phyloP scores from a whole-genome alignment of 441 rosid genomes.

The Mallotus japonicus region DNA sequence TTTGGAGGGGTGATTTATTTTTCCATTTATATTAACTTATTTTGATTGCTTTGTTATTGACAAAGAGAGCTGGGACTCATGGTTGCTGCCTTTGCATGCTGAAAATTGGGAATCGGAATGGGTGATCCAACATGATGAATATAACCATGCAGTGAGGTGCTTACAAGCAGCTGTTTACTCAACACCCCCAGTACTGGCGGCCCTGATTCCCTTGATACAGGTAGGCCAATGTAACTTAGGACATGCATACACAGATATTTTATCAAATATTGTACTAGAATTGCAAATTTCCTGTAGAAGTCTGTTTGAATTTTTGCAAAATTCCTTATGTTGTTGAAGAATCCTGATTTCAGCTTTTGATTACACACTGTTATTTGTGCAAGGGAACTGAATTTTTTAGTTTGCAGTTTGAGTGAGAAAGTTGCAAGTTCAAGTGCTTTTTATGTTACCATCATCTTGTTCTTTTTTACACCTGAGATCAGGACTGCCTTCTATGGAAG shows the following conservation, averaged over 20 bases:
- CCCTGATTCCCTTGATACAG: conserved; percentile 77
- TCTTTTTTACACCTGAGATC: too few species aligned
- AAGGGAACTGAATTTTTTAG: not conserved
- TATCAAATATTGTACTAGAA: not conserved
- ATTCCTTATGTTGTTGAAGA: not conserved
- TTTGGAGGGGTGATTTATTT: not conserved
- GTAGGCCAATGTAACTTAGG: conserved; percentile 27
- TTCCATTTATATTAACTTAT: not conserved
- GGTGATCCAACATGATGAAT: conserved; percentile 40
- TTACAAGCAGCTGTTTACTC: conserved; percentile 49
- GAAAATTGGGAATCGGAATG: conserved; percentile 39
- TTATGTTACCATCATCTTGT: too few species aligned
- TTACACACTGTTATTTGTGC: not conserved
- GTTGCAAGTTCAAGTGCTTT: not conserved
- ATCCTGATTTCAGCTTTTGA: not conserved
- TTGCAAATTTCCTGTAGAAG: not conserved
- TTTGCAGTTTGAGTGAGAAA: not conserved
- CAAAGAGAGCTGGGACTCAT: conserved; percentile 57
- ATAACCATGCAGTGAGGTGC: conserved; percentile 60
- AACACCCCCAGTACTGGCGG: conserved; percentile 40
- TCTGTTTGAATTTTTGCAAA: not conserved
- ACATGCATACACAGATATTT: not conserved
- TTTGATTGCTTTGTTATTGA: conserved; percentile 23
- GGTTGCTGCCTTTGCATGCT: conserved; percentile 63
- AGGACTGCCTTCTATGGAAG: not conserved